Conservation (phyloP, 257 asterid genomes). For the Solanum paucissectum region DNA sequence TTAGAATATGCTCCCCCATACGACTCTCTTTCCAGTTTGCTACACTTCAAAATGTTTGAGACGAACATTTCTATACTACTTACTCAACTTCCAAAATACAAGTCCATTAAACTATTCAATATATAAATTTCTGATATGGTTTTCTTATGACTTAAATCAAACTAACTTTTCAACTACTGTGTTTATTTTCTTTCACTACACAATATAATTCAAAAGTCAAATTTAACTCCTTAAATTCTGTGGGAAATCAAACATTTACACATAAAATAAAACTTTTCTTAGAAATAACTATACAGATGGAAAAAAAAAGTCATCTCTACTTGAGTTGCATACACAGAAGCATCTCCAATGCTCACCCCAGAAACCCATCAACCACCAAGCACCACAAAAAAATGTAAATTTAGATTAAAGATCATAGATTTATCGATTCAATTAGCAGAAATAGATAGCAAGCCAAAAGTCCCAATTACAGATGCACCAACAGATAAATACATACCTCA, state of each 20-base stretch:
- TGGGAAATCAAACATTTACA: background rate
- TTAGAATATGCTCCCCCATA: background rate
- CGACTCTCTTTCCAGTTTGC: background rate
- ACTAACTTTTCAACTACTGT: background rate
- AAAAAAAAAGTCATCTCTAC: background rate
- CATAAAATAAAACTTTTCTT: background rate
- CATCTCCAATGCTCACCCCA: background rate
- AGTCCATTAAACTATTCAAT: background rate
- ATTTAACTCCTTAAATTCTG: background rate
- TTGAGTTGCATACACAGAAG: background rate
- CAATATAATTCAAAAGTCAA: background rate
- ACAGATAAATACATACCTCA: slow-evolving; percentile 33
- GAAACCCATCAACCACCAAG: background rate
- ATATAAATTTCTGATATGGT: background rate
- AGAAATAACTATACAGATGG: background rate
- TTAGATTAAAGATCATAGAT: background rate
- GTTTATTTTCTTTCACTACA: background rate
- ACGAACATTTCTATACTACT: background rate
- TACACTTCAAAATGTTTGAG: background rate
- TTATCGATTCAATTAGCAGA: background rate
- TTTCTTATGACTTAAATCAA: background rate
- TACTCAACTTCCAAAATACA: background rate
- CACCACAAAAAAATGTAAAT: background rate
- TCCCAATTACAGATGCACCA: background rate
- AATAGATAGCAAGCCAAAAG: background rate